Percentiles rank a stretch among this genome's conserved stretches.
Evolutionary conservation across 306 rosid species (phyloP).

Genomic region (Astragalus glycyphyllos): DNA sequence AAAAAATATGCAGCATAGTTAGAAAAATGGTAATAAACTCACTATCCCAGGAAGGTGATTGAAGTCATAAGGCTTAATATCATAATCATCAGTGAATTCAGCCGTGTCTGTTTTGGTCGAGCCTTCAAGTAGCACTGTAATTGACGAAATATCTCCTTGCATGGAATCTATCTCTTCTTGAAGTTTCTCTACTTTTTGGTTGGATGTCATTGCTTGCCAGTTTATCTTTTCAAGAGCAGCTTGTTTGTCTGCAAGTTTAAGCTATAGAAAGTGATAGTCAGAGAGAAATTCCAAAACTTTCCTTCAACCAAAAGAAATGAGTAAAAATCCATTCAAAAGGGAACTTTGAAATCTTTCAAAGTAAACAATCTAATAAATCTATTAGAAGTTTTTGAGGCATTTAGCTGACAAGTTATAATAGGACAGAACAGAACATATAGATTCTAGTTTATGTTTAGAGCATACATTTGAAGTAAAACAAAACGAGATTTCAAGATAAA

Average conservation of each 20-base stretch:
- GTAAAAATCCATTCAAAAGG: too few relatives aligned
- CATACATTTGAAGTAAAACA: too few relatives aligned
- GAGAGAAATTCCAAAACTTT: slow-evolving; percentile 14
- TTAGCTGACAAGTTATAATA: too few relatives aligned
- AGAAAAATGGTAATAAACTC: slow-evolving; percentile 39
- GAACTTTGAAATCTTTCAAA: too few relatives aligned
- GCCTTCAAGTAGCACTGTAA: slow-evolving; percentile 58
- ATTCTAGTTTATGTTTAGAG: too few relatives aligned
- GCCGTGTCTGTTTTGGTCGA: slow-evolving; percentile 51
- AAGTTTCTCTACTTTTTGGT: slow-evolving; percentile 45
- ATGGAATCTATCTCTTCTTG: slow-evolving; percentile 45
- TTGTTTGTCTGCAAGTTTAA: slow-evolving; percentile 86
- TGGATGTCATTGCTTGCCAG: slow-evolving; percentile 73
- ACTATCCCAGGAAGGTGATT: slow-evolving; percentile 35
- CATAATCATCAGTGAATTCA: slow-evolving; percentile 36
- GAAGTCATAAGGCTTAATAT: slow-evolving; percentile 43
- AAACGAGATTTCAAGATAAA: too few relatives aligned
- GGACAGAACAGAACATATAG: too few relatives aligned
- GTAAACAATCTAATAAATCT: too few relatives aligned
- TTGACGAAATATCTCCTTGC: slow-evolving; percentile 47
- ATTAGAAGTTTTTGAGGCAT: too few relatives aligned
- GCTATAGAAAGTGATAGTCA: slow-evolving; percentile 46
- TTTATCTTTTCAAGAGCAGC: slow-evolving; percentile 74
- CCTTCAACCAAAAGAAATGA: not conserved
- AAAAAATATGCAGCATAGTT: slow-evolving; percentile 3